Evolutionary conservation across 2,329 filamentous ascomycete species (phyloP).

Genomic region (Helminthosporium solani): DNA sequence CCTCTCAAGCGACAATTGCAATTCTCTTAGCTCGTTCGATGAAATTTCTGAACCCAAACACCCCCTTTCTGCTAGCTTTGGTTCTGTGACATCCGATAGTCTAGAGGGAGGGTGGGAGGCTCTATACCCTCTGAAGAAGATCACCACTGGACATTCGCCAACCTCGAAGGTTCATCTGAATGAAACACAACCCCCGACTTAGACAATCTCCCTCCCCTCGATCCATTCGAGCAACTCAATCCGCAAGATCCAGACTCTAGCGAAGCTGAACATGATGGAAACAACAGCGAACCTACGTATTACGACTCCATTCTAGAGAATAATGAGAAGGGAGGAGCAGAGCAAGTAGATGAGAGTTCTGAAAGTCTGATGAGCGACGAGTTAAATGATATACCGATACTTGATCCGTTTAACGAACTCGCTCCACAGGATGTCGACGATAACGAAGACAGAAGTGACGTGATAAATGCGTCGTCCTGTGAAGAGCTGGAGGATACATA

Average conservation of each 20-base stretch:
- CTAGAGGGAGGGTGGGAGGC: not conserved
- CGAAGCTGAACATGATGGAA: not conserved
- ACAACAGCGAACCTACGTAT: not conserved
- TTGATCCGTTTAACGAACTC: conserved; percentile 5
- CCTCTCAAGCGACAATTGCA: not conserved
- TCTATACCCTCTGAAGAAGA: too few species aligned
- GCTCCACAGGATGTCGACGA: not conserved
- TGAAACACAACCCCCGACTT: not conserved
- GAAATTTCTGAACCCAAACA: not conserved
- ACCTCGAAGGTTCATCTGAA: not conserved
- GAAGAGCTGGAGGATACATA: not conserved
- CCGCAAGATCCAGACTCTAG: not conserved
- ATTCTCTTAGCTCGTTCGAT: not conserved
- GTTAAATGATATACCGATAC: not conserved
- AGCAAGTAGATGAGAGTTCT: not conserved
- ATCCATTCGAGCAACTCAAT: conserved; percentile 4
- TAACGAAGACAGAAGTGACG: not conserved
- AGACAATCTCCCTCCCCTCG: not conserved
- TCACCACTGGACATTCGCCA: not conserved
- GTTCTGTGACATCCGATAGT: not conserved
- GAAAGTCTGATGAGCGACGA: not conserved
- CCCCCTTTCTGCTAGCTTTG: not conserved
- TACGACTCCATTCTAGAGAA: not conserved
- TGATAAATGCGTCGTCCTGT: not conserved
- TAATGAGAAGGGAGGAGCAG: not conserved